phyloP scores from a whole-genome alignment of 1,284 basidiomycete species.

The Trametes pubescens region DNA sequence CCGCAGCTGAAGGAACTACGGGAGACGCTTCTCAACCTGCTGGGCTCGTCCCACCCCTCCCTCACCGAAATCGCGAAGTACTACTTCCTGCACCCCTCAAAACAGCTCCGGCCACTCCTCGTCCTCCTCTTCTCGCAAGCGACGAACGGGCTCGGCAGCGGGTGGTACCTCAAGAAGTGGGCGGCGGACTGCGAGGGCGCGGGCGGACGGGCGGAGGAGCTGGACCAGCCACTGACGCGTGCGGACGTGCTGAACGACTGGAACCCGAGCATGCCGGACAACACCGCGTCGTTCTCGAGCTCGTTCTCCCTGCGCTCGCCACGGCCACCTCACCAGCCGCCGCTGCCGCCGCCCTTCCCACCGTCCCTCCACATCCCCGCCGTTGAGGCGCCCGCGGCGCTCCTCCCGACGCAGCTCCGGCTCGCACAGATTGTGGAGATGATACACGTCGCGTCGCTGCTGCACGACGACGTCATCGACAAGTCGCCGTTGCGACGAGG shows the following conservation, averaged over 20 bases:
- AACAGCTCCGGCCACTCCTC: constrained; percentile 91
- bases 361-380: constrained; percentile 37
- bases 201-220: constrained; percentile 53
- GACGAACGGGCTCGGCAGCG: constrained; percentile 80
- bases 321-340: constrained; percentile 48
- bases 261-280: constrained; percentile 82
- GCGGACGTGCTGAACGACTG: constrained; percentile 85
- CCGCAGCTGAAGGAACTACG: constrained; percentile 82
- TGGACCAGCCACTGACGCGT: constrained; percentile 77
- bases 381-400: constrained; percentile 45
- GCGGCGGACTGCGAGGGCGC: constrained; percentile 54
- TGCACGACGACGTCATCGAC: constrained; percentile 98
- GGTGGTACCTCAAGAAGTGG: constrained; percentile 58
- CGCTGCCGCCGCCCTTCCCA: constrained; percentile 49
- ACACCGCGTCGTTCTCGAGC: constrained; percentile 61
- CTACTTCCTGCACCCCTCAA: constrained; percentile 90
- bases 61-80: constrained; percentile 92
- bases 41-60: constrained; percentile 90
- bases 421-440: constrained; percentile 98
- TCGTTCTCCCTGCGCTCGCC: constrained; percentile 56
- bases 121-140: constrained; percentile 93
- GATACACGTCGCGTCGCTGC: constrained; percentile 96
- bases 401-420: constrained; percentile 89
- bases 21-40: constrained; percentile 77
- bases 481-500: constrained; percentile 84